A percentile compares a stretch with the other conserved stretches of the same genome.
phyloP scores from a whole-genome alignment of 495 filamentous ascomycete species.

The Choiromyces venosus region DNA sequence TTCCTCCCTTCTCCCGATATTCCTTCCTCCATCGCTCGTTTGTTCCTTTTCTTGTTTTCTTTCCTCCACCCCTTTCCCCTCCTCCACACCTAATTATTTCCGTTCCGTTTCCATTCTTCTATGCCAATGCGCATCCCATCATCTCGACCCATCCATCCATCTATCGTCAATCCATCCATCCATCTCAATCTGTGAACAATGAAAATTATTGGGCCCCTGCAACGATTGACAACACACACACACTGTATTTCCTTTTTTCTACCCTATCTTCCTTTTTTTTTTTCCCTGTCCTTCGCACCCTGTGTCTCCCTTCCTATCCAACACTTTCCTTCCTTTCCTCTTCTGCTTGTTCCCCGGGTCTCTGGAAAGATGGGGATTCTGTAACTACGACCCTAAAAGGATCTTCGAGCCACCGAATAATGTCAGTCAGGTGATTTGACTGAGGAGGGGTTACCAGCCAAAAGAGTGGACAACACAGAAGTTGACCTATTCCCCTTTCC shows the following conservation, averaged over 20 bases:
- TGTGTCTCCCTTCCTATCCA: neutral
- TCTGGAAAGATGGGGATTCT: neutral
- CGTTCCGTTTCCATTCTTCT: neutral
- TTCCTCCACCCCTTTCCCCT: neutral
- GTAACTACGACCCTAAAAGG: neutral
- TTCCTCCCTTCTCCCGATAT: neutral
- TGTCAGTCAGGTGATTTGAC: neutral
- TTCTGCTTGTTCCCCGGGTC: neutral
- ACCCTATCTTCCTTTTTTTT: neutral
- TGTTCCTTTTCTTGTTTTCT: neutral
- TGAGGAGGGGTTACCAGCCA: neutral
- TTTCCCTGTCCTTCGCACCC: too few relatives aligned
- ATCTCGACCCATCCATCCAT: conserved; percentile 1
- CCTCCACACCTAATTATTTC: neutral
- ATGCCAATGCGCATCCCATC: neutral
- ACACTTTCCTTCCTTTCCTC: neutral
- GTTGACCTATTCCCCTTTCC: neutral
- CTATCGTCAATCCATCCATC: neutral
- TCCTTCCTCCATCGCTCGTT: neutral
- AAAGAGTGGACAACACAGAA: neutral
- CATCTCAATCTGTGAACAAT: neutral
- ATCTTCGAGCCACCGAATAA: neutral
- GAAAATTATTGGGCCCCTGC: neutral
- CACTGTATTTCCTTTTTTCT: neutral
- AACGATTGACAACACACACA: conserved; percentile 1